Base-by-base conservation (phyloP, 345 rosid species). In the Hirschfeldia incana region DNA sequence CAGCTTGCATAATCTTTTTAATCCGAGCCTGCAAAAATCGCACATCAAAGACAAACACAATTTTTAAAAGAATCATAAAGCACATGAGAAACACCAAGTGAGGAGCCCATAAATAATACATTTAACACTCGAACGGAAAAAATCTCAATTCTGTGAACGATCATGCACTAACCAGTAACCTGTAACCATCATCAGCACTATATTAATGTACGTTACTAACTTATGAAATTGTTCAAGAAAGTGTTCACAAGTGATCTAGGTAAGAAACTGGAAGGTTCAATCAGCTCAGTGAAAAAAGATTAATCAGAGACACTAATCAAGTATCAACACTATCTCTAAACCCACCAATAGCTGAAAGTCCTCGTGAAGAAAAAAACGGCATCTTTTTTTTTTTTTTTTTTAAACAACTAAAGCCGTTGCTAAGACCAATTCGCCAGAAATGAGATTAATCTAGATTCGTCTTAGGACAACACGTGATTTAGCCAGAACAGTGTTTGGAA, bases 1-100 rank as follows among this genome's bases (percentile, higher is more conserved):
- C 99, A 60, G 98, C 97, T 90, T 95, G 99, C 99, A 95, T 95
- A 75, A 95, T 95, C 87, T 95, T 95, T 77, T 95, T 95, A 67
- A 95, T 95, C 32, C 98, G 90, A 73, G 98, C 98, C 99, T 95
- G 93, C 46, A 70, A 29, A n/a, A 82, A 59, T 42, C 34, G 37
- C 2, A 32, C 11, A 72, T 70, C 73, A 70, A 46, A 51, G 7
- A 49, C 28, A 9, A 74, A 7, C 27, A 75, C 7, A 28, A 21
- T 4, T 17, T 17, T 11, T 2, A 55, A 42, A 11, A 12, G 34
- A 29, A 29, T 29, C 3, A 27, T 53, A 21, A 21, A 21, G 21
- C 21, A 21, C 21, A 21, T 21, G 1, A 30, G 7, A 65, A 32
- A 44, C 74, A 57, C 66, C 3, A 36, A 42, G 30, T 29, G 30